These are phyloP conservation scores for Scalesia atractyloides DNA, from an alignment of 129 eudicot genomes.

Conservation along the genomic window DNA sequence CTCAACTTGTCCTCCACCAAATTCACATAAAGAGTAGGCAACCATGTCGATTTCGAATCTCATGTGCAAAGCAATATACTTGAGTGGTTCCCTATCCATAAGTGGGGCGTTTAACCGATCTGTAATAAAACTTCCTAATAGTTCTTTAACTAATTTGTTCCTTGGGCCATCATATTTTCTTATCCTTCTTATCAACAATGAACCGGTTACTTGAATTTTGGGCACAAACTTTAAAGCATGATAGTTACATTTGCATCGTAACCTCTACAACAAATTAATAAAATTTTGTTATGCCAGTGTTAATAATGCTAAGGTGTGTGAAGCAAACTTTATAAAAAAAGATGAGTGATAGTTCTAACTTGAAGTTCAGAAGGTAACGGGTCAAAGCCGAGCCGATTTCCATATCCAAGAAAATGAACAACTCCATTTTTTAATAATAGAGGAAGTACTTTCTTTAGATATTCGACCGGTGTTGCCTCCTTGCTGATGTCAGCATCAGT, in stretches of 20 bases:
- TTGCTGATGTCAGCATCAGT: constrained; percentile 89
- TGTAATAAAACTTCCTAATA: constrained; percentile 65
- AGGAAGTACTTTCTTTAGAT: constrained; percentile 61
- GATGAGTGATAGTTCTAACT: constrained; percentile 39
- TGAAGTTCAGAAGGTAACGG: constrained; percentile 81
- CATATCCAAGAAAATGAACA: constrained; percentile 94
- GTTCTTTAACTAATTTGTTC: constrained; percentile 60
- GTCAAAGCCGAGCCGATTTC: constrained; percentile 92
- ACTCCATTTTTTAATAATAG: constrained; percentile 60
- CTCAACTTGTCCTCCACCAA: constrained; percentile 86
- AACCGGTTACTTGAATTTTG: constrained; percentile 67
- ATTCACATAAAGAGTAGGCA: constrained; percentile 86
- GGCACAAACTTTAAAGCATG: constrained; percentile 92
- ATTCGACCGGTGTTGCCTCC: constrained; percentile 76
- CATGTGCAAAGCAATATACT: constrained; percentile 87
- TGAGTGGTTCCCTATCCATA: constrained; percentile 35
- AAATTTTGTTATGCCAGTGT: constrained; percentile 13
- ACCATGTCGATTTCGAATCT: constrained; percentile 97
- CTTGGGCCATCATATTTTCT: constrained; percentile 50
- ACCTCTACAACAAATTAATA: constrained; percentile 50
- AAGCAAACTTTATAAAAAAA: background rate
- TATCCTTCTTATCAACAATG: constrained; percentile 68
- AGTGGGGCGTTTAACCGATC: constrained; percentile 24
- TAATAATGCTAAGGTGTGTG: background rate
- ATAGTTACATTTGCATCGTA: constrained; percentile 94